Evolutionary conservation across 352 stramenopile genomes (phyloP).

Genomic region (Globisporangium solare): DNA sequence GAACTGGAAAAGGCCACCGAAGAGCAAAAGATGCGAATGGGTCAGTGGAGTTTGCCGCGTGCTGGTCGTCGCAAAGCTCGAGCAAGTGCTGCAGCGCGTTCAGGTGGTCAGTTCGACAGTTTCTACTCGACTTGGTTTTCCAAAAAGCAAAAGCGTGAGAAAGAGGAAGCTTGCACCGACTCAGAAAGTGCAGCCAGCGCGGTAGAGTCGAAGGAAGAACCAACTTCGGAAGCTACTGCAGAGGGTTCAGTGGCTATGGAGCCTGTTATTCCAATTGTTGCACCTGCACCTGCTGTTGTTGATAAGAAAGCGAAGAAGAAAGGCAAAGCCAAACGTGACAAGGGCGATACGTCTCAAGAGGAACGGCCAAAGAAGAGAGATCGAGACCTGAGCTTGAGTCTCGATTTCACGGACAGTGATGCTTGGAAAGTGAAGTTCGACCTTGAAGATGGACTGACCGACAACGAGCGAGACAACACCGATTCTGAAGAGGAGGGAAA

Average conservation of each 20-base stretch:
- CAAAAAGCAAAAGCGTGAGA: conserved; percentile 42
- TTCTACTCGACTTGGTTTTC: conserved; percentile 78
- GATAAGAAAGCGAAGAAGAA: neutral
- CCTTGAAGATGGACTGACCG: conserved; percentile 57
- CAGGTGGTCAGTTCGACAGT: conserved; percentile 49
- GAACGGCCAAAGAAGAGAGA: conserved; percentile 26
- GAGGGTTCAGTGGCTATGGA: neutral
- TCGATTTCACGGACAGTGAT: conserved; percentile 67
- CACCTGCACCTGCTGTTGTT: conserved; percentile 1
- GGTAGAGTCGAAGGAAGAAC: neutral
- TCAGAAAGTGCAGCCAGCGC: conserved; percentile 1
- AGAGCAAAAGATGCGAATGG: conserved; percentile 57
- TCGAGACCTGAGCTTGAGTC: conserved; percentile 61
- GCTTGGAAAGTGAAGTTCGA: conserved; percentile 76
- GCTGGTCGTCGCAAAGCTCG: conserved; percentile 35
- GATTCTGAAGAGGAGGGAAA: conserved; percentile 14
- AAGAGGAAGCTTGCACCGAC: conserved; percentile 15
- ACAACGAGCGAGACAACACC: conserved; percentile 32
- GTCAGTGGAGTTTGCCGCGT: conserved; percentile 70
- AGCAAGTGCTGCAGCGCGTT: conserved; percentile 36
- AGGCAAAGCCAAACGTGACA: conserved; percentile 5
- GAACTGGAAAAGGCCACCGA: conserved; percentile 26
- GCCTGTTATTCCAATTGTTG: too few relatives aligned
- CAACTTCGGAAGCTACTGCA: neutral
- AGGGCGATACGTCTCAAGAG: conserved; percentile 21